These are phyloP conservation scores for Cryptococcus sp. DNA, from an alignment of 1,284 basidiomycete genomes.

Conservation along the genomic window DNA sequence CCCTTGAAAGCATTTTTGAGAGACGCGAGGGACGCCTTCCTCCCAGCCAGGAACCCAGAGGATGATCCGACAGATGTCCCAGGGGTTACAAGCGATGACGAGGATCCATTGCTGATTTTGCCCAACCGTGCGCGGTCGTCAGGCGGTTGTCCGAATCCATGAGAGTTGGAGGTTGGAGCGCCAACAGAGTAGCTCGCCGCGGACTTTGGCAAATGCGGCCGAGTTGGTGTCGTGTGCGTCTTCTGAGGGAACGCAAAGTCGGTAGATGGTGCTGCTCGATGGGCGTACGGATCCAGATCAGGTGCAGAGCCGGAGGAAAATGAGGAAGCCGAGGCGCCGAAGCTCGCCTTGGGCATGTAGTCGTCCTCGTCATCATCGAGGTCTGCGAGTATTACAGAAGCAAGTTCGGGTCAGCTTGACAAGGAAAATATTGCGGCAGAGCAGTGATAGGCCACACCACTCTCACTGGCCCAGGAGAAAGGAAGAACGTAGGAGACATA, in stretches of 20 bases:
- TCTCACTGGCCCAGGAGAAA: neutral
- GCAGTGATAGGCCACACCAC: conserved; percentile 2
- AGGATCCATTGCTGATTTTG: conserved; percentile 49
- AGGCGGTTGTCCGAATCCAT: conserved; percentile 11
- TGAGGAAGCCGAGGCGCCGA: conserved; percentile 26
- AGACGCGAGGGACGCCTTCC: conserved; percentile 74
- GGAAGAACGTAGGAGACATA: conserved; percentile 20
- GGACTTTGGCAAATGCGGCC: conserved; percentile 26
- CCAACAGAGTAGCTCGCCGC: conserved; percentile 29
- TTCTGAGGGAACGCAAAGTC: conserved; percentile 20
- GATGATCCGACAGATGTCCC: conserved; percentile 33
- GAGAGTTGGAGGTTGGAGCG: conserved; percentile 12
- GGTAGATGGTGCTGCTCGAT: conserved; percentile 34
- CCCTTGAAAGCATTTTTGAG: conserved; percentile 83
- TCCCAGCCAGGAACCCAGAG: conserved; percentile 54
- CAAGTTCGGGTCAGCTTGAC: neutral
- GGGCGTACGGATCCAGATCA: conserved; percentile 26
- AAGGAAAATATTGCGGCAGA: neutral
- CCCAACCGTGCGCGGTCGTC: conserved; percentile 31
- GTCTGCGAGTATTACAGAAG: conserved; percentile 21
- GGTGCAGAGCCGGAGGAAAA: conserved; percentile 21
- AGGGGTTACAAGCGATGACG: conserved; percentile 52
- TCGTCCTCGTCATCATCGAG: conserved; percentile 51
- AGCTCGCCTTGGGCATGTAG: conserved; percentile 24
- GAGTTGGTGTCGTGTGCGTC: conserved; percentile 28